Evolutionary conservation across 2,329 filamentous ascomycete species (phyloP), one percentile per base, ranked within the genome.

Genomic region (Alternaria hordeiaustralica): DNA sequence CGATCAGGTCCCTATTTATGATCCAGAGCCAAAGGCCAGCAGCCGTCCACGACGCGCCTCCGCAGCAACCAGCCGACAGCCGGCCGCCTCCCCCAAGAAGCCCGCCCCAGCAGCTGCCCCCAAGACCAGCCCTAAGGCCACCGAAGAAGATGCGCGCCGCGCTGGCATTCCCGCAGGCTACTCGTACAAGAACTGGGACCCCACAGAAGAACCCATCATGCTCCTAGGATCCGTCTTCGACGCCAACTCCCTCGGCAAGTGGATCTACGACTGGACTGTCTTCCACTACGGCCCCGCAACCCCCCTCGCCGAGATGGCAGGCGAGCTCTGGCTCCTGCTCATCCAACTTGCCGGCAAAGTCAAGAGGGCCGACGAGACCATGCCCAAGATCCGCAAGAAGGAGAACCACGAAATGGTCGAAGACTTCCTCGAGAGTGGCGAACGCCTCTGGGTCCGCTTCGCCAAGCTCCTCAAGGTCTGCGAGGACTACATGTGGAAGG

Each of bases 261-360:
- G 96, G 96, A 96, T 99, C 77, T 99, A 97, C 82, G 96, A 98
- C 86, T 99, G 96, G 96, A 97, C 96, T 18, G 93, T 97, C 68
- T 97, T 93, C 84, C 90, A 91, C 79, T 90, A 96, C 71, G 93
- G 93, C 41, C 88, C 93, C 13, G 88, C 88, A 44, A 93, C 92
- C 11, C 92, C 94, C 55, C 92, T 97, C 76, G 89, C 94, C 57
- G 94, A 97, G 70, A 90, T 97, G 81, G 94, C 96, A 3, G 96
- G 95, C 71, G 94, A 98, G 75, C 86, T 99, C 58, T 99, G 96
- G 96, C 87, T 98, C 23, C 87, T 97, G 53, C 87, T 98, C 63
- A 98, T 98, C 80, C 92, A 97, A 81, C 86, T 98, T 49, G 92
- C 94, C 13, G 94, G 93, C 78, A 97, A 98, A 84, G 88, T 97